Conservation (phyloP, 2,329 filamentous ascomycete species). For the Lecanicillium sp. region DNA sequence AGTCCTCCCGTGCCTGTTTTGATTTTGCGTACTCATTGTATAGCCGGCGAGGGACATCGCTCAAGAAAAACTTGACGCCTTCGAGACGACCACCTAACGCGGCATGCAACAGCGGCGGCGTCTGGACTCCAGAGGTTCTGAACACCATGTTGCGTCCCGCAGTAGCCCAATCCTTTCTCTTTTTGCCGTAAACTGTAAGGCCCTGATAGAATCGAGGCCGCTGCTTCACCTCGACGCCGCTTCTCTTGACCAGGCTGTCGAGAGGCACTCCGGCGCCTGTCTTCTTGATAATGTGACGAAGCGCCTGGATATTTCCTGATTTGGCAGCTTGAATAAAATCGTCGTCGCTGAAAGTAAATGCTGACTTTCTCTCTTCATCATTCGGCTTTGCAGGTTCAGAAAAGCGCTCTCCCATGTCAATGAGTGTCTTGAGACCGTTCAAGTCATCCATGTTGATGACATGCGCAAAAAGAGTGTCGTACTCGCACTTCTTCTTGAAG, state of each 20-base stretch:
- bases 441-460: constrained; percentile 48
- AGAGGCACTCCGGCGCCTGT: constrained; percentile 66
- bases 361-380: constrained; percentile 29
- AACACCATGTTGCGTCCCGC: constrained; percentile 46
- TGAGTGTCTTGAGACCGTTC: constrained; percentile 47
- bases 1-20: constrained; percentile 53
- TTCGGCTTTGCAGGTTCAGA: constrained; percentile 30
- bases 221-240: constrained; percentile 54
- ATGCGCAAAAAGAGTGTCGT: constrained; percentile 33
- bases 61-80: constrained; percentile 70
- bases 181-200: constrained; percentile 67
- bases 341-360: constrained; percentile 33
- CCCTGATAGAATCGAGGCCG: constrained; percentile 73
- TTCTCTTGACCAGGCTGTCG: constrained; percentile 58
- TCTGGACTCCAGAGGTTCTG: constrained; percentile 35
- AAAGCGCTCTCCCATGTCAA: constrained; percentile 48
- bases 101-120: constrained; percentile 56
- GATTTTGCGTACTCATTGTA: constrained; percentile 63
- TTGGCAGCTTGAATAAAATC: constrained; percentile 40
- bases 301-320: constrained; percentile 46
- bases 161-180: constrained; percentile 66
- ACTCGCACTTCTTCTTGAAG: constrained; percentile 19
- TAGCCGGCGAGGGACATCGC: constrained; percentile 59
- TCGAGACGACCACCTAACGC: constrained; percentile 54
- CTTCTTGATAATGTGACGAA: constrained; percentile 58